phyloP scores from a whole-genome alignment of 2,329 filamentous ascomycete genomes.

The Penicillium brevicompactum region DNA sequence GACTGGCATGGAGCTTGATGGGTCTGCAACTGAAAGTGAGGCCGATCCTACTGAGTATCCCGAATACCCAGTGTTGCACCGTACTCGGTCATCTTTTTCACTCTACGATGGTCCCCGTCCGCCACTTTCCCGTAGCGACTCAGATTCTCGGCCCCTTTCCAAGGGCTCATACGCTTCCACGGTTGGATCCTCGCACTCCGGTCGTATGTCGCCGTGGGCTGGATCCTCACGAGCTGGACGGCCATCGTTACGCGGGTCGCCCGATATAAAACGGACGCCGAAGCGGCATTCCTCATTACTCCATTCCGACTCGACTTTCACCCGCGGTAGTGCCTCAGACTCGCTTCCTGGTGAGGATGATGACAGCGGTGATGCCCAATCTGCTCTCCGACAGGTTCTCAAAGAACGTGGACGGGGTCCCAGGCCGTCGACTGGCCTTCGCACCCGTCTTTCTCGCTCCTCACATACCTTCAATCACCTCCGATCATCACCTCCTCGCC shows the following conservation, averaged over 20 bases:
- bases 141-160: conserved; percentile 42
- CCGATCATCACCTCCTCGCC: conserved; percentile 48
- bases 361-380: conserved; percentile 47
- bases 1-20: conserved; percentile 44
- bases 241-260: conserved; percentile 26
- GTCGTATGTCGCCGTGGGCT: conserved; percentile 45
- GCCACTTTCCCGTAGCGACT: conserved; percentile 36
- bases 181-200: conserved; percentile 43
- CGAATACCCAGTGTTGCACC: conserved; percentile 41
- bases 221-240: conserved; percentile 35
- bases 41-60: conserved; percentile 44
- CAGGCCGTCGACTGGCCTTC: conserved; percentile 32
- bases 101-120: conserved; percentile 38
- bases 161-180: conserved; percentile 49
- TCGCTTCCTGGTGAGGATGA: conserved; percentile 31
- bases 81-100: conserved; percentile 42
- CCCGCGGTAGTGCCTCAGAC: conserved; percentile 31
- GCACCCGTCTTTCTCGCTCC: conserved; percentile 29
- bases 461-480: conserved; percentile 39
- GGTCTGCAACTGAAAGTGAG: conserved; percentile 47
- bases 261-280: conserved; percentile 37
- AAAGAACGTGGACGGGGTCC: conserved; percentile 34
- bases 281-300: conserved; percentile 35
- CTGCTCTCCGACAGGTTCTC: conserved; percentile 50
- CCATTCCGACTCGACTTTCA: conserved; percentile 36